Evolutionary conservation across 2,329 filamentous ascomycete genomes (phyloP), one percentile per base, ranked within the genome.

Genomic region (Penicillium sp.): DNA sequence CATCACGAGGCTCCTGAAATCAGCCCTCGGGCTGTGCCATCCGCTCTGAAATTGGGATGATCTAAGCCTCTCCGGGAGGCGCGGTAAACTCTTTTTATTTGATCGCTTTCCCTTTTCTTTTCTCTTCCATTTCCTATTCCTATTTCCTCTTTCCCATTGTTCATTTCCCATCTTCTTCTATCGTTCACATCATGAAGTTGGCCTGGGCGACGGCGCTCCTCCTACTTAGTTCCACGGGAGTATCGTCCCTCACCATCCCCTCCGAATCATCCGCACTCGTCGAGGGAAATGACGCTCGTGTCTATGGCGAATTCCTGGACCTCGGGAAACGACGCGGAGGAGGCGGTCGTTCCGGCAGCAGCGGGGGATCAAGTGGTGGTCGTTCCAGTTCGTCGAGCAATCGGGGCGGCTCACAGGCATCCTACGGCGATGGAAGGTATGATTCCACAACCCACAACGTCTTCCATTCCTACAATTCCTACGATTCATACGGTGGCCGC

Each of bases 251-350:
- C 20, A 58, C 58, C 5, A 55, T 69, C 13, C 57, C 64, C 18
- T 47, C 33, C 15, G 18, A 37, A 37, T 37, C 33, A 12, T 37
- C 33, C 18, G 18, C 33, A 37, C 18, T 68, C 9, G 47, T 59
- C 10, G 39, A 52, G 25, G 54, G 53, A 35, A 54, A 63, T 54
- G 44, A 46, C 3, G 15, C 35, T n/a, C 28, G 43, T 20, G 46
- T 54, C 2, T 42, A 50, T 4, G 43, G 47, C 8, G 55, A 65
- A 29, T 38, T 54, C 5, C 37, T 56, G 5, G 63, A 66, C 25
- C 57, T 78, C 25, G 70, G 73, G 48, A 80, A 79, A 59, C 72
- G 78, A 47, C 76, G 75, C 60, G 76, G 77, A n/a, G 69, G 74
- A 25, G 65, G 70, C 20, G 66, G 72, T 12, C 46, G 61, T 15